Base-by-base conservation (phyloP, 306 rosid genomes). In the Coriaria nepalensis region DNA sequence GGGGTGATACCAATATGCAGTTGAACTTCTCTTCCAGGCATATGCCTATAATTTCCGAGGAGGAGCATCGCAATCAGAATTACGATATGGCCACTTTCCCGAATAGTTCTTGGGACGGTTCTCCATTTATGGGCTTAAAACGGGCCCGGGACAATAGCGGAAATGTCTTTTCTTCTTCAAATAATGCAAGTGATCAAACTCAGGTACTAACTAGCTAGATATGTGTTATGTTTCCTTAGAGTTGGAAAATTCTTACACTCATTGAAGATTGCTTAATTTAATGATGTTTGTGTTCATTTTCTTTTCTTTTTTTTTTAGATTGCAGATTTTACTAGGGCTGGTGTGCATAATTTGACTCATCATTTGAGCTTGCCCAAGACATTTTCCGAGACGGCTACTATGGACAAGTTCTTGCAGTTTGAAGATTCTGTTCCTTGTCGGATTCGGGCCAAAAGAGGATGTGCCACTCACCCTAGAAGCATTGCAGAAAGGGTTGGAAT, bases 391-490 rank as follows among this genome's bases (percentile, higher is more conserved):
- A 60, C 66, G 64, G 56, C 73, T 14, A 33, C 76, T 4, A 50
- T 52, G 6, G 85, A 87, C 49, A 87, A 69, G 66, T 55, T 63
- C 34, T 68, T 80, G 45, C 80, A 74, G 33, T 49, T 72, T 61
- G 81, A 80, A 70, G 85, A 67, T 36, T 64, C 85, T 4, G 77
- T 73, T 51, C 94, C 82, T 52, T 79, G 86, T 59, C 81, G 83
- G 74, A 67, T 63, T 61, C 72, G 96, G 44, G 96, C 96, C 32
- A 87, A 87, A 71, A 57, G 96, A 73, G 96, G 96, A 51, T 87
- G 69, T 10, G 96, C 96, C 50, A 87, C 96, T 43, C 96, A 87
- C 55, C 96, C 96, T 2, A 74, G 96, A 65, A 87, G 94, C 81
- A 83, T 87, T 56, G 96, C 96, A 29, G 96, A 87, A 68, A 72